Conservation (phyloP, 352 stramenopile species). For the Phytophthora aleatoria region DNA sequence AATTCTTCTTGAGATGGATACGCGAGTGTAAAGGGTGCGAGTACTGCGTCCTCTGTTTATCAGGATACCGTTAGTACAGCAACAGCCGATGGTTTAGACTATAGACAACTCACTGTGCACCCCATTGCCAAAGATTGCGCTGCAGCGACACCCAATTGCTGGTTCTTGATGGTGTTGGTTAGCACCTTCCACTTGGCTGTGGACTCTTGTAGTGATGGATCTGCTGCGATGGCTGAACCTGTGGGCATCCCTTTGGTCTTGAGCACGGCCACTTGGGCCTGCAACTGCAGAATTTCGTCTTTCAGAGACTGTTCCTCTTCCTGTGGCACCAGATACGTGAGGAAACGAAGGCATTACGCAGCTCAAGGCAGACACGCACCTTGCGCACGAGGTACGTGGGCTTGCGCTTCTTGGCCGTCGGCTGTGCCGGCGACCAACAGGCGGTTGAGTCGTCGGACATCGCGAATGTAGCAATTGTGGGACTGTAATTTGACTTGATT, state of each 20-base stretch:
- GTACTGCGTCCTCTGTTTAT: conserved; percentile 19
- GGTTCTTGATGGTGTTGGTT: conserved; percentile 1
- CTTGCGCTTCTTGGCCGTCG: conserved; percentile 29
- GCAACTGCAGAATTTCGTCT: conserved; percentile 12
- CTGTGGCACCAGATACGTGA: not conserved
- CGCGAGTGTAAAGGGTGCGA: conserved; percentile 29
- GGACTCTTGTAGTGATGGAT: not conserved
- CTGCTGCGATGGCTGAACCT: not conserved
- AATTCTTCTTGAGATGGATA: conserved; percentile 31
- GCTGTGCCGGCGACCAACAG: not conserved
- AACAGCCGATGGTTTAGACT: not conserved
- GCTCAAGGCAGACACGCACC: not conserved
- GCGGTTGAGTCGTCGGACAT: not conserved
- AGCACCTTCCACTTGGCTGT: conserved; percentile 16
- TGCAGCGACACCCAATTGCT: conserved; percentile 29
- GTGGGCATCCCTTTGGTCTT: conserved; percentile 10
- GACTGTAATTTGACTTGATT: no score
- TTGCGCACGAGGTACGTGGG: conserved; percentile 34
- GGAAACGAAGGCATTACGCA: not conserved
- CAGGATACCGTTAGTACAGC: not conserved
- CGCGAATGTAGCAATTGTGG: not conserved
- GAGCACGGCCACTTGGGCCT: conserved; percentile 16
- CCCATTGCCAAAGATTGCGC: conserved; percentile 34
- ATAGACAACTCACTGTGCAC: conserved; percentile 13
- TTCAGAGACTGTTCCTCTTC: conserved; percentile 12